phyloP scores from a whole-genome alignment of 768 basidiomycete genomes.

The Trametes meyenii region DNA sequence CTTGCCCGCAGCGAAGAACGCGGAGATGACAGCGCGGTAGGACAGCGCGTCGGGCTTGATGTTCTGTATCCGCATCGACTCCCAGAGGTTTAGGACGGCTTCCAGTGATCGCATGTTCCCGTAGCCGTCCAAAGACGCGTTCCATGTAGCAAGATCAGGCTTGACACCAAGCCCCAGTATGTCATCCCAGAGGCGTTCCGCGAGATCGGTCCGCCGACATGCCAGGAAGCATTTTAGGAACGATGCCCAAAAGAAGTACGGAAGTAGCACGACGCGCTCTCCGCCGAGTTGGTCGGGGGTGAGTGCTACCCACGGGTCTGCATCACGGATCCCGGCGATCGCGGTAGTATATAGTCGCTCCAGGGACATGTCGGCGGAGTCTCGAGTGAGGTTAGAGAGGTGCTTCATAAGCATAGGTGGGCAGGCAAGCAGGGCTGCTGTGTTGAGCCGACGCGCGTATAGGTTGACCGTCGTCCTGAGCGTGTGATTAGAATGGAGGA shows the following conservation, averaged over 20 bases:
- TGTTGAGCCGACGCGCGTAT: conserved; percentile 51
- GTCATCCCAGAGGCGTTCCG: conserved; percentile 70
- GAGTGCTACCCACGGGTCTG: conserved; percentile 57
- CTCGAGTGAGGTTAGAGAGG: conserved; percentile 47
- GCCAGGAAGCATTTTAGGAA: conserved; percentile 69
- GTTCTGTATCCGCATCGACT: conserved; percentile 57
- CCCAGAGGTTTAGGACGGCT: conserved; percentile 64
- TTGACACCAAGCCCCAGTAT: conserved; percentile 50
- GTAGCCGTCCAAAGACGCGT: conserved; percentile 67
- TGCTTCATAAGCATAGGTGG: conserved; percentile 54
- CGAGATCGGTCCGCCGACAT: conserved; percentile 56
- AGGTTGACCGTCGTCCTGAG: conserved; percentile 45
- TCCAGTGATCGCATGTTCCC: conserved; percentile 50
- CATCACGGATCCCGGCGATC: conserved; percentile 51
- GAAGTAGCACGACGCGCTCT: conserved; percentile 50
- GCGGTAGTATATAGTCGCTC: conserved; percentile 54
- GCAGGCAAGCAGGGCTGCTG: conserved; percentile 54
- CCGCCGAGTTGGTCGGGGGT: conserved; percentile 26
- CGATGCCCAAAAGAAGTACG: conserved; percentile 61
- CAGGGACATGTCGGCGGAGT: conserved; percentile 38
- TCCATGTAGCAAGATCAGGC: conserved; percentile 69
- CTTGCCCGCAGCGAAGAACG: conserved; percentile 54
- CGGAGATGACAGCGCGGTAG: conserved; percentile 73
- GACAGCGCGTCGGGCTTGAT: conserved; percentile 61
- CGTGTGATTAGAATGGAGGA: conserved; percentile 38